phyloP scores from a whole-genome alignment of 768 basidiomycete genomes.

The Amanita exitialis region DNA sequence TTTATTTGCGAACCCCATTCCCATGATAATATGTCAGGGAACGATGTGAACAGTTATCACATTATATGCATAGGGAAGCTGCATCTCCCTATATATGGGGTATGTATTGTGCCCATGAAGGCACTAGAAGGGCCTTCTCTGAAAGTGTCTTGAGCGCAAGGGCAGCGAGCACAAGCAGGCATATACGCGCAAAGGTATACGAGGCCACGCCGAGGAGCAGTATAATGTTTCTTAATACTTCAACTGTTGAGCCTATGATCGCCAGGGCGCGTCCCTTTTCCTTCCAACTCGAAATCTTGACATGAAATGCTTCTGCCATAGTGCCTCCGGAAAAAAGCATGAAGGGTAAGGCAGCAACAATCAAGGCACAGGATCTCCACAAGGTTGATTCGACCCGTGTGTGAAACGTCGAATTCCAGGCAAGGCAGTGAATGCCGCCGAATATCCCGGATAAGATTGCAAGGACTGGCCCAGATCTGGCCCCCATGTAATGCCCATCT shows the following conservation, averaged over 20 bases:
- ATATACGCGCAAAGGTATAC: neutral
- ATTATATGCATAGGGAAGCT: too few relatives aligned
- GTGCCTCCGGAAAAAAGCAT: neutral
- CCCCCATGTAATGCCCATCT: neutral
- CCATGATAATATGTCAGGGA: too few relatives aligned
- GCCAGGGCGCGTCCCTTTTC: neutral
- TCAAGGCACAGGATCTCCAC: conserved; percentile 14
- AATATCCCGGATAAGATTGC: conserved; percentile 8
- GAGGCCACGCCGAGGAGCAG: neutral
- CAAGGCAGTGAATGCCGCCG: conserved; percentile 14
- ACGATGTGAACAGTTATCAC: too few relatives aligned
- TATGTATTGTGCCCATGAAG: neutral
- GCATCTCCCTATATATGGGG: neutral
- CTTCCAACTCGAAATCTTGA: neutral
- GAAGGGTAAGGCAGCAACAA: conserved; percentile 8
- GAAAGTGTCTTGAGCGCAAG: neutral
- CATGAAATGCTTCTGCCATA: neutral
- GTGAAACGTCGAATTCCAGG: conserved; percentile 13
- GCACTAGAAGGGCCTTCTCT: neutral
- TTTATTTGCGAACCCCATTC: too few relatives aligned
- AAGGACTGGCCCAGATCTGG: neutral
- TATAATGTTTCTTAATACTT: neutral
- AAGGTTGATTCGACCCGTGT: conserved; percentile 10
- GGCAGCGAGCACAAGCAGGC: neutral
- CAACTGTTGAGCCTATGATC: neutral